phyloP scores from a whole-genome alignment of 2,329 filamentous ascomycete genomes.

The Peltaster fructicola region DNA sequence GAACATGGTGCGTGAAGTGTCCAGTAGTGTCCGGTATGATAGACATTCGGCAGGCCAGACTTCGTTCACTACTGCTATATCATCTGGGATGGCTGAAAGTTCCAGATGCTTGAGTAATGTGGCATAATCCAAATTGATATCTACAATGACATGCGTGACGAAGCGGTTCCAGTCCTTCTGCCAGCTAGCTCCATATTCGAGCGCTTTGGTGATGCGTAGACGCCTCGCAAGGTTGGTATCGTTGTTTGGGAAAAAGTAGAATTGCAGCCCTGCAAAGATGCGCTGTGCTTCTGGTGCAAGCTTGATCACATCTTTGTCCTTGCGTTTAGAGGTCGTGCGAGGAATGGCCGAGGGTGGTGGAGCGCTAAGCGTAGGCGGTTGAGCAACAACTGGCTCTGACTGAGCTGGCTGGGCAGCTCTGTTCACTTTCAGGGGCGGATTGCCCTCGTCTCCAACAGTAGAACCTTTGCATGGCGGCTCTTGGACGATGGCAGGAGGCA shows the following conservation, averaged over 20 bases:
- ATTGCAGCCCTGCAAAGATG: conserved; percentile 15
- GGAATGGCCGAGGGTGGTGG: conserved; percentile 6
- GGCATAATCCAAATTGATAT: conserved; percentile 46
- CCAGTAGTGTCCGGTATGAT: conserved; percentile 22
- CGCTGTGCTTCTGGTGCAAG: conserved; percentile 11
- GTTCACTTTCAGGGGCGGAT: too few relatives aligned
- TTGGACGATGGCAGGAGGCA: too few relatives aligned
- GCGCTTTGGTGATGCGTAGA: conserved; percentile 55
- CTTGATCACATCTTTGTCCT: conserved; percentile 10
- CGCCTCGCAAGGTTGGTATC: conserved; percentile 50
- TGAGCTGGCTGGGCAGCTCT: too few relatives aligned
- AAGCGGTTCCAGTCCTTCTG: conserved; percentile 33
- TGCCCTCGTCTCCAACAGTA: background rate
- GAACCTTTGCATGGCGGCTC: background rate
- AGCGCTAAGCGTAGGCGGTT: too few relatives aligned
- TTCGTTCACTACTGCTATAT: conserved; percentile 33
- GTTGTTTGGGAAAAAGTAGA: conserved; percentile 62
- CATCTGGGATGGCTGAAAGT: conserved; percentile 26
- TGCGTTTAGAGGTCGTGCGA: conserved; percentile 12
- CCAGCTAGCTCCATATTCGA: conserved; percentile 61
- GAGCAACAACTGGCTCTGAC: too few relatives aligned
- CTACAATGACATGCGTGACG: conserved; percentile 67
- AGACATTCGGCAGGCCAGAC: conserved; percentile 29
- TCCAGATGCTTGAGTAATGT: conserved; percentile 44
- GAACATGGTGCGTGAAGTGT: too few relatives aligned